Conservation (phyloP, 140 eudicot species). For the Bidens hawaiensis region DNA sequence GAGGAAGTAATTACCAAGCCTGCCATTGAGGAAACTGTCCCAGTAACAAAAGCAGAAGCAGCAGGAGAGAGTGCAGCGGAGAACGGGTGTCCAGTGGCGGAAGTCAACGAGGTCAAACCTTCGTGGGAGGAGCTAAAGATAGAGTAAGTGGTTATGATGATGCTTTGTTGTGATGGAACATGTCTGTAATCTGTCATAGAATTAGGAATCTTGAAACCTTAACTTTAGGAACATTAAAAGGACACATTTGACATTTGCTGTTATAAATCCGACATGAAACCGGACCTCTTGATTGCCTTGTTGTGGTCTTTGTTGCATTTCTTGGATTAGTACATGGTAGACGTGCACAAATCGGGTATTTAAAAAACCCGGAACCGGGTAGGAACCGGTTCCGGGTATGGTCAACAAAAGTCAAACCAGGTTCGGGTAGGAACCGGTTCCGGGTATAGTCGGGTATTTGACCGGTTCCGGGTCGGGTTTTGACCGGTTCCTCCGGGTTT, state of each 20-base stretch:
- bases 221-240: conserved; percentile 22
- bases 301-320: too few relatives aligned
- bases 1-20: conserved; percentile 18
- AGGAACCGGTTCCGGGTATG: too few relatives aligned
- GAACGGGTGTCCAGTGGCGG: conserved; percentile 36
- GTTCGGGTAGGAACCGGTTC: too few relatives aligned
- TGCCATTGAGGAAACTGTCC: conserved; percentile 18
- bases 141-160: conserved; percentile 27
- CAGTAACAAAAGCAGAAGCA: conserved; percentile 20
- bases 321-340: too few relatives aligned
- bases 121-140: conserved; percentile 33
- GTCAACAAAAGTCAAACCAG: too few relatives aligned
- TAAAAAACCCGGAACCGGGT: too few relatives aligned
- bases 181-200: conserved; percentile 27
- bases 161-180: conserved; percentile 26
- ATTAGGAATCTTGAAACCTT: conserved; percentile 27
- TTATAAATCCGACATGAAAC: conserved; percentile 4
- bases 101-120: conserved; percentile 32
- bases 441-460: too few relatives aligned
- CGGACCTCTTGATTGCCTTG: conserved; percentile 5
- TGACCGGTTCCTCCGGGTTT: too few relatives aligned
- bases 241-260: conserved; percentile 23
- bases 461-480: too few relatives aligned
- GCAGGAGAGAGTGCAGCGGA: conserved; percentile 25
- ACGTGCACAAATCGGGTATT: too few relatives aligned